phyloP scores from a whole-genome alignment of 805 yeast genomes.

The Wickerhamiella bombiphila region DNA sequence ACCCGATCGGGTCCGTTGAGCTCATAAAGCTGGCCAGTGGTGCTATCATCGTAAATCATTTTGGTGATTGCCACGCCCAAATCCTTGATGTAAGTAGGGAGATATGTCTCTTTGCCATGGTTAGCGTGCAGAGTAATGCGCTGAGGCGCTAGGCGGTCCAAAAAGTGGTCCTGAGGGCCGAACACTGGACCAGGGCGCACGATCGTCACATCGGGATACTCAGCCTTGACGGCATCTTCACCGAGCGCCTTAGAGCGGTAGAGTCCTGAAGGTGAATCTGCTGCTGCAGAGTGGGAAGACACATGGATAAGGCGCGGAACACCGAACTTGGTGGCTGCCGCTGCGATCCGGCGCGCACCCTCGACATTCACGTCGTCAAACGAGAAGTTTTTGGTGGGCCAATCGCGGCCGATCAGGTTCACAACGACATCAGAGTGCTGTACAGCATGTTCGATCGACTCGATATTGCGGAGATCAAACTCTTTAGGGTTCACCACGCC shows the following conservation, averaged over 20 bases:
- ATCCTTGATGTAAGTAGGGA: slow-evolving; percentile 65
- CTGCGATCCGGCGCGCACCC: slow-evolving; percentile 61
- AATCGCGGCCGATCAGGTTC: slow-evolving; percentile 66
- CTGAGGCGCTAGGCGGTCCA: slow-evolving; percentile 43
- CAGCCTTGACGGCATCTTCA: slow-evolving; percentile 54
- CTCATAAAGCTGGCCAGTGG: slow-evolving; percentile 63
- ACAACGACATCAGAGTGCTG: slow-evolving; percentile 70
- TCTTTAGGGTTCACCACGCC: slow-evolving; percentile 79
- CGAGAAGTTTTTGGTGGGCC: slow-evolving; percentile 61
- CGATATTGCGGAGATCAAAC: slow-evolving; percentile 63
- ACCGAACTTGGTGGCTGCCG: slow-evolving; percentile 51
- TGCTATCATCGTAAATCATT: slow-evolving; percentile 69
- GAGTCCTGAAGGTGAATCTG: slow-evolving; percentile 51
- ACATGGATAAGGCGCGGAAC: slow-evolving; percentile 68
- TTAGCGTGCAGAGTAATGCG: slow-evolving; percentile 53
- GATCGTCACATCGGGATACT: slow-evolving; percentile 61
- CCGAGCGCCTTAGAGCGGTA: slow-evolving; percentile 69
- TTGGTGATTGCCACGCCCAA: slow-evolving; percentile 66
- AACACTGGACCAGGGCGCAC: slow-evolving; percentile 75
- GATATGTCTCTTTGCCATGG: slow-evolving; percentile 43
- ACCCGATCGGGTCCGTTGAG: slow-evolving; percentile 57
- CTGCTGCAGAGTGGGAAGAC: slow-evolving; percentile 62
- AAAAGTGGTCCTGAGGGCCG: slow-evolving; percentile 58
- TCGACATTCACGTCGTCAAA: slow-evolving; percentile 78
- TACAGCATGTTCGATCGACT: slow-evolving; percentile 62